A percentile compares a stretch with the other conserved stretches of the same genome.
Conservation (phyloP, 2,329 filamentous ascomycete genomes). For the Aplosporella prunicola region DNA sequence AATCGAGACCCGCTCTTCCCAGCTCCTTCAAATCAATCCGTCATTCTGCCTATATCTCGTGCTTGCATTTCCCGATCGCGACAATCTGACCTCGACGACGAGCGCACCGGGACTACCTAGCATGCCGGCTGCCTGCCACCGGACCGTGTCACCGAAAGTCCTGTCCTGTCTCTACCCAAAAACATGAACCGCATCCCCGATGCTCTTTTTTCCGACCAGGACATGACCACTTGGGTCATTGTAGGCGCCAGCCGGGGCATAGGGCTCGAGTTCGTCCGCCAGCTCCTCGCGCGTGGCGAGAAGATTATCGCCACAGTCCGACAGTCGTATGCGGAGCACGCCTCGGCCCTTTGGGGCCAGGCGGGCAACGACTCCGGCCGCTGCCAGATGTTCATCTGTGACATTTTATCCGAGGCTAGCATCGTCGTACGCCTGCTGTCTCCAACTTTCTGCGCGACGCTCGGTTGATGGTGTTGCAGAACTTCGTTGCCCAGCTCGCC, state of each 20-base stretch:
- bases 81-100: no score
- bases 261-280: slow-evolving; percentile 44
- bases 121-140: slow-evolving; percentile 9
- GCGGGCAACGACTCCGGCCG: slow-evolving; percentile 35
- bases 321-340: slow-evolving; percentile 31
- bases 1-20: no score
- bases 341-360: slow-evolving; percentile 32
- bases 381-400: slow-evolving; percentile 42
- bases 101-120: no score
- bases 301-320: slow-evolving; percentile 45
- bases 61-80: no score
- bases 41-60: no score
- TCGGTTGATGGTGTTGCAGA: slow-evolving; percentile 20
- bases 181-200: slow-evolving; percentile 35
- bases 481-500: slow-evolving; percentile 34
- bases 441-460: background rate
- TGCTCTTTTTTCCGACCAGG: slow-evolving; percentile 31
- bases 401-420: slow-evolving; percentile 44
- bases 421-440: slow-evolving; percentile 34
- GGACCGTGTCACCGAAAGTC: no score
- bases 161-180: slow-evolving; percentile 2
- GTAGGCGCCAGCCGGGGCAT: slow-evolving; percentile 40
- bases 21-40: no score
- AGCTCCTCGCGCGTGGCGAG: slow-evolving; percentile 38
- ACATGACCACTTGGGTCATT: slow-evolving; percentile 37